Evolutionary conservation across 768 basidiomycete species (phyloP).

Genomic region (Clavaria fumosa): DNA sequence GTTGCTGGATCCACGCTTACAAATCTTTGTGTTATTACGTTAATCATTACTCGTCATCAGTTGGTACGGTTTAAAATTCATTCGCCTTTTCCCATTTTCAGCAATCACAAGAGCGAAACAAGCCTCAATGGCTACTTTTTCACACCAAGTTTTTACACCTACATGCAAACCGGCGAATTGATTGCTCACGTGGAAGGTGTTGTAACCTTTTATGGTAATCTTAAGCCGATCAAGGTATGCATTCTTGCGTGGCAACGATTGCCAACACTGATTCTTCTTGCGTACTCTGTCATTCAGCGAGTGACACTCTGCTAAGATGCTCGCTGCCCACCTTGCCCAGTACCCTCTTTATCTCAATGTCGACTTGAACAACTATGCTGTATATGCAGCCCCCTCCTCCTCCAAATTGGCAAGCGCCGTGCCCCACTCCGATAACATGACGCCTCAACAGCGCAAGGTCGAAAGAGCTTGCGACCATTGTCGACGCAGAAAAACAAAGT

Average conservation of each 20-base stretch:
- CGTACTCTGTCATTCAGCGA: neutral
- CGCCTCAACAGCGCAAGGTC: constrained; percentile 27
- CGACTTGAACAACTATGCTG: neutral
- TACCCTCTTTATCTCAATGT: neutral
- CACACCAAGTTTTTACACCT: too few species aligned
- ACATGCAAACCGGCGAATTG: neutral
- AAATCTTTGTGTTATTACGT: too few species aligned
- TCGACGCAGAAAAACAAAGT: constrained; percentile 41
- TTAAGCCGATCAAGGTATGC: neutral
- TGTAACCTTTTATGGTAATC: neutral
- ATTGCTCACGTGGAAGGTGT: neutral
- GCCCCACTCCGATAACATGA: neutral
- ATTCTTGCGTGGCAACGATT: neutral
- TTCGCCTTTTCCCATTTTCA: too few species aligned
- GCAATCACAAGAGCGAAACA: too few species aligned
- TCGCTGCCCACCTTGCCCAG: neutral
- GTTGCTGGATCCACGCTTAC: too few species aligned
- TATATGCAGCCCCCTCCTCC: neutral
- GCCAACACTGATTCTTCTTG: neutral
- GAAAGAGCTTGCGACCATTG: constrained; percentile 48
- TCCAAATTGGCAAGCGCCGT: neutral
- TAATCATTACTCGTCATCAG: too few species aligned
- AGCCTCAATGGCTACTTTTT: too few species aligned
- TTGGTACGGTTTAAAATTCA: too few species aligned
- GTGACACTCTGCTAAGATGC: neutral